Base-by-base conservation (phyloP, 768 basidiomycete species). In the Mycena galopus region DNA sequence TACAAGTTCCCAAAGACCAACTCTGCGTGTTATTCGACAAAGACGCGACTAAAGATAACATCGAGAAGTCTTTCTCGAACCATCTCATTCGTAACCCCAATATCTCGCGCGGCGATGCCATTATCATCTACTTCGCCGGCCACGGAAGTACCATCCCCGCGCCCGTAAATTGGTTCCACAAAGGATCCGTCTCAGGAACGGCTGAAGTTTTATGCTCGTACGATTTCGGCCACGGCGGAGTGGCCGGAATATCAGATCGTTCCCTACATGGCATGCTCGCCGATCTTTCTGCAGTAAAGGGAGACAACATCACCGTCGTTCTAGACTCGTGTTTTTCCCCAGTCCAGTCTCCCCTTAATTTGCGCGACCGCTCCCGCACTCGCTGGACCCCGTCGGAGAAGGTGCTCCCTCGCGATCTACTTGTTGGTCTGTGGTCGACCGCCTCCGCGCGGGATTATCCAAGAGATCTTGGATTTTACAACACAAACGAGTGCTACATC, bases 61-160 rank as follows among this genome's bases (percentile, higher is more conserved):
- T 93, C 30, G 91, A 92, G 77, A 86, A 88, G 74, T 80, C 79
- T 0, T 91, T 93, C 75, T 86, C 88, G 85, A 81, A 82, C 8
- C 92, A 93, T 73, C 84, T 93, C 55, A 82, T 90, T 73, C 88
- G 89, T 77, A 93, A 93, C 76, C 80, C 87, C 14, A 81, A 79
- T 30, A 91, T 93, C 65, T 85, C 88, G 56, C 81, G 78, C 29
- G 92, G 89, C 32, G 92, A 93, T 69, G 89, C 92, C 50, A 86
- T 93, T 44, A 73, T 93, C 72, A 78, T 93, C 61, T 93, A 92
- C 75, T 93, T 92, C 77, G 90, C 93, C 44, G 92, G 92, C 23
- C 91, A 93, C 78, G 92, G 92, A 30, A 91, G 90, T 77, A 84
- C 80, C 63, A 76, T 91, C 57, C 79, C 82, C 16, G 86, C 89